A percentile compares a stretch with the other conserved stretches of the same genome.
phyloP scores from a whole-genome alignment of 352 stramenopile species.

The Pythium periplocum region DNA sequence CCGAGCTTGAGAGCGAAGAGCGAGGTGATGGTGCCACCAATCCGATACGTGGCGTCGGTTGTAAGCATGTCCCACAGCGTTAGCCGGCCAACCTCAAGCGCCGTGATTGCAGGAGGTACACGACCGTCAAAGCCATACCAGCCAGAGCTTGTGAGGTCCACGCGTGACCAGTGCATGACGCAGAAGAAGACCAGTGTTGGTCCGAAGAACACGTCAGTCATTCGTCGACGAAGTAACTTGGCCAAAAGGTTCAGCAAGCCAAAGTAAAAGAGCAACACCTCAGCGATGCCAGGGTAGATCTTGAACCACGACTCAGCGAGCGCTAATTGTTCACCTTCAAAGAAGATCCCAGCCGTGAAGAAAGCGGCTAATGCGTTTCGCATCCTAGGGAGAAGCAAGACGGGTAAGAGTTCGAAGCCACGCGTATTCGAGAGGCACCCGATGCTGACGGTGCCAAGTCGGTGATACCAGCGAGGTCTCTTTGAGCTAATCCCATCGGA shows the following conservation, averaged over 20 bases:
- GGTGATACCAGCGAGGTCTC: too few relatives aligned
- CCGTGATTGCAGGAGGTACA: too few relatives aligned
- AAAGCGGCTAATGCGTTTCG: constrained; percentile 17
- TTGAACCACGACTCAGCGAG: constrained; percentile 23
- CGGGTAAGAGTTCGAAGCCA: constrained; percentile 14
- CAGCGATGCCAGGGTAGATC: constrained; percentile 21
- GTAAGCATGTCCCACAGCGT: constrained; percentile 7
- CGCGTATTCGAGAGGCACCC: neutral
- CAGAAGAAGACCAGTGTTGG: constrained; percentile 15
- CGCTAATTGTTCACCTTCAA: constrained; percentile 17
- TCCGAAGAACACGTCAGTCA: constrained; percentile 19
- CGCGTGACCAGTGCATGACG: constrained; percentile 14
- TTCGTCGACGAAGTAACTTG: constrained; percentile 9
- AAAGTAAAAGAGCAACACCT: constrained; percentile 21
- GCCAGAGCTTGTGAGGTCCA: neutral
- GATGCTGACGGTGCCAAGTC: too few relatives aligned
- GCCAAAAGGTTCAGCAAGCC: constrained; percentile 18
- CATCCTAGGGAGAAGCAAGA: constrained; percentile 16
- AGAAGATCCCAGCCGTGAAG: constrained; percentile 14
- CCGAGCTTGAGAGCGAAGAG: constrained; percentile 12
- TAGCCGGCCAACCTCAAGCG: constrained; percentile 6
- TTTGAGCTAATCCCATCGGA: too few relatives aligned
- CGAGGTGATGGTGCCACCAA: constrained; percentile 8
- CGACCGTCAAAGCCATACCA: too few relatives aligned
- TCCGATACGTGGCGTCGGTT: constrained; percentile 10